Evolutionary conservation across 2,329 filamentous ascomycete species (phyloP).

Genomic region (Endocalyx cinctus): DNA sequence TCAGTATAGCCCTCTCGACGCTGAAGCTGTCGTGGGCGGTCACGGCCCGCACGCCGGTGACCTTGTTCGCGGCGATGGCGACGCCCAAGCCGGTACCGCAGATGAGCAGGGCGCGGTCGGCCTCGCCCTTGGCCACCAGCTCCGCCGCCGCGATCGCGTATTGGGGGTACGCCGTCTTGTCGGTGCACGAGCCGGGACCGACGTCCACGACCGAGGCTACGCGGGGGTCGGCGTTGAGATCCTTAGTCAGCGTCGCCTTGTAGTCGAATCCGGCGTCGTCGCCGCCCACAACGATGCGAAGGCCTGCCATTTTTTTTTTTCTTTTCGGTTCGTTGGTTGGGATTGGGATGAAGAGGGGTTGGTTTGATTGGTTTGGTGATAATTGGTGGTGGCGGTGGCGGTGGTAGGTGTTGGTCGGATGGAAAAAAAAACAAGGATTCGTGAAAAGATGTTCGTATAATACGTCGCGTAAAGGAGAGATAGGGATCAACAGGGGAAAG

Average conservation of each 20-base stretch:
- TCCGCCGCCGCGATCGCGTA: conserved; percentile 65
- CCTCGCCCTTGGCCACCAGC: conserved; percentile 54
- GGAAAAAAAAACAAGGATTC: too few species aligned
- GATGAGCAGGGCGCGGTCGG: conserved; percentile 72
- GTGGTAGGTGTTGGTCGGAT: too few species aligned
- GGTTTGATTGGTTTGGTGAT: neutral
- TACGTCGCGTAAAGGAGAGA: too few species aligned
- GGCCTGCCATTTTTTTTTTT: conserved; percentile 1
- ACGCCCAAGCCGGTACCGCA: conserved; percentile 81
- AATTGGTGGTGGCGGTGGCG: neutral
- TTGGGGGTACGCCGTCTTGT: conserved; percentile 77
- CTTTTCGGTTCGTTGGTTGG: too few species aligned
- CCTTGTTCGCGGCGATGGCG: conserved; percentile 78
- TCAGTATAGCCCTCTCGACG: conserved; percentile 74
- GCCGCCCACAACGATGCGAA: conserved; percentile 6
- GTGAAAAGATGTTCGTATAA: too few species aligned
- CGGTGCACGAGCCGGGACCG: conserved; percentile 56
- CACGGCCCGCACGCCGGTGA: conserved; percentile 72
- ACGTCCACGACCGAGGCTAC: conserved; percentile 67
- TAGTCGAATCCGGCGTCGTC: conserved; percentile 68
- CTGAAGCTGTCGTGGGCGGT: conserved; percentile 80
- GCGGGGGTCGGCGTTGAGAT: conserved; percentile 60
- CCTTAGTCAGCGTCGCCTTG: conserved; percentile 68
- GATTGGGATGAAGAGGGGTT: too few species aligned
- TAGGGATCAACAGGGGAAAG: too few species aligned